phyloP scores from a whole-genome alignment of 495 filamentous ascomycete species.

The Lophiotrema nucula region DNA sequence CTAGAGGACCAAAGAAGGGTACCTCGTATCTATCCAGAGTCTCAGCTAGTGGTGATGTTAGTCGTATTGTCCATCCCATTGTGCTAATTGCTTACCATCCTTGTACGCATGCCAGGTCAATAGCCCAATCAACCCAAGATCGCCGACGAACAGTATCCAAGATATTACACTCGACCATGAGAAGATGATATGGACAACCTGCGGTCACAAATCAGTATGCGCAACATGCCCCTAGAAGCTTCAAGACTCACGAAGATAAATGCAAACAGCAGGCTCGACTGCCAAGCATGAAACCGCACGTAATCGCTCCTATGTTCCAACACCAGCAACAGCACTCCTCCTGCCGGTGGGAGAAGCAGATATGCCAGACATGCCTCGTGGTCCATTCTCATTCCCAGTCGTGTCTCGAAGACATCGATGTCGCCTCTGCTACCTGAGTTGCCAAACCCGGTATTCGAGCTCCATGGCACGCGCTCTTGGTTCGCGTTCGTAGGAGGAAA shows the following conservation, averaged over 20 bases:
- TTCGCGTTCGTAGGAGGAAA: conserved; percentile 31
- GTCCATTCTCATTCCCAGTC: conserved; percentile 64
- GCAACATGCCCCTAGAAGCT: conserved; percentile 13
- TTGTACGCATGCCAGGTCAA: conserved; percentile 75
- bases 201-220: conserved; percentile 8
- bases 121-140: conserved; percentile 74
- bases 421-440: conserved; percentile 34
- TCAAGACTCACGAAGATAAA: conserved; percentile 66
- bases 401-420: conserved; percentile 67
- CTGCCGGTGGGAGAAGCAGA: conserved; percentile 79
- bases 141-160: conserved; percentile 75
- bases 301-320: conserved; percentile 95
- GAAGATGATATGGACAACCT: conserved; percentile 78
- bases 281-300: conserved; percentile 96
- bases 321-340: conserved; percentile 79
- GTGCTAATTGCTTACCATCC: conserved; percentile 61
- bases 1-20: conserved; percentile 80
- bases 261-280: conserved; percentile 83
- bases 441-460: conserved; percentile 17
- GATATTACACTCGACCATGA: conserved; percentile 79
- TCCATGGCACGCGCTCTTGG: conserved; percentile 38
- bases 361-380: conserved; percentile 92
- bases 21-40: conserved; percentile 89
- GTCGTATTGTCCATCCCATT: background rate
- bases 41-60: conserved; percentile 56